phyloP scores from a whole-genome alignment of 306 rosid genomes.

The Sesbania bispinosa region DNA sequence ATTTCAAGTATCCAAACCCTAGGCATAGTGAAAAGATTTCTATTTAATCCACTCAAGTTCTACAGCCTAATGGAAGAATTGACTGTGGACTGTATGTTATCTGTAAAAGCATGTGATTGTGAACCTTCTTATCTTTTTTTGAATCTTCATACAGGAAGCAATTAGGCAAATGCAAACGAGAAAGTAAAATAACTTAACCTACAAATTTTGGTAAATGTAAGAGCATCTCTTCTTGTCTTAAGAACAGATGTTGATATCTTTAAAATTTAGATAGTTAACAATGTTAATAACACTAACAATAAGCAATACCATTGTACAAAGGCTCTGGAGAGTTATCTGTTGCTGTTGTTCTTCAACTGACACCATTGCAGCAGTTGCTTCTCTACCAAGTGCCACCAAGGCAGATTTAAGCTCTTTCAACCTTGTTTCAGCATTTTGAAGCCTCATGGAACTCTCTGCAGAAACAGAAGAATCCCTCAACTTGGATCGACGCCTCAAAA shows the following conservation, averaged over 20 bases:
- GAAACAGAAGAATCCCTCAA: constrained; percentile 67
- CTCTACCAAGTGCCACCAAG: constrained; percentile 77
- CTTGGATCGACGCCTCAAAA: constrained; percentile 85
- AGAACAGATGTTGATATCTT: not conserved
- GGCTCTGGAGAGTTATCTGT: constrained; percentile 65
- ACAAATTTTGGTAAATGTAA: not conserved
- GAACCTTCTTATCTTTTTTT: not conserved
- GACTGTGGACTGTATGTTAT: not conserved
- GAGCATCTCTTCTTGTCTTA: not conserved
- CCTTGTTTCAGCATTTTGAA: constrained; percentile 83
- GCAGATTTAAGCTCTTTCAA: constrained; percentile 78
- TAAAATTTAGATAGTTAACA: not conserved
- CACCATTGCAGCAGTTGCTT: constrained; percentile 85
- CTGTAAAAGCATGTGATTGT: not conserved
- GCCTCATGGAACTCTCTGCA: constrained; percentile 68
- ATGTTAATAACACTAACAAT: no score
- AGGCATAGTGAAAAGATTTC: not conserved
- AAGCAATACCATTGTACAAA: constrained; percentile 69
- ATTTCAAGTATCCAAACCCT: constrained; percentile 15
- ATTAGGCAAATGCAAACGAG: not conserved
- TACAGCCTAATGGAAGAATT: not conserved
- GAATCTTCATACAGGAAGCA: not conserved
- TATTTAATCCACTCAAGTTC: not conserved
- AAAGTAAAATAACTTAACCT: not conserved
- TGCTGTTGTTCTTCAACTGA: constrained; percentile 93